These are phyloP conservation scores for Umbilicus rupestris DNA, from an alignment of 164 flowering plant genomes.

Conservation along the genomic window DNA sequence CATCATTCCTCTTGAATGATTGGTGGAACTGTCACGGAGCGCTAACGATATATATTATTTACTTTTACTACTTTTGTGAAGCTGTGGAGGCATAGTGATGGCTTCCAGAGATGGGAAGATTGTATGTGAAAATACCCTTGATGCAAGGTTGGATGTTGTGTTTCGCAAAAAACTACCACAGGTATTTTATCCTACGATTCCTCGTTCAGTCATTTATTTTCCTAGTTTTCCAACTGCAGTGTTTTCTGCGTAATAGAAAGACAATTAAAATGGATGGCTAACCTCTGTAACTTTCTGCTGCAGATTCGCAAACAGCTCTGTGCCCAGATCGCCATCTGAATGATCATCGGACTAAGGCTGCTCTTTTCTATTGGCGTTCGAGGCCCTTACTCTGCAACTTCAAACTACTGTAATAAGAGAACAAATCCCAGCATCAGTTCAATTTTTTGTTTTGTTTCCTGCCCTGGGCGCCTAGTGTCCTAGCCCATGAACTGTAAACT, in stretches of 20 bases:
- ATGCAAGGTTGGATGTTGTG: slow-evolving; percentile 82
- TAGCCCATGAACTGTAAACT: too few species aligned
- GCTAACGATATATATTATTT: too few species aligned
- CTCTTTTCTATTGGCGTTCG: background rate
- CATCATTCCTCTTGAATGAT: too few species aligned
- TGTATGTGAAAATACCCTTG: slow-evolving; percentile 84
- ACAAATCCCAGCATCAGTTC: too few species aligned
- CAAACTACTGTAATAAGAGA: background rate
- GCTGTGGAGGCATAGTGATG: slow-evolving; percentile 69
- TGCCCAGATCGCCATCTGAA: background rate
- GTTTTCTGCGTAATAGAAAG: background rate
- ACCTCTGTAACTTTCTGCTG: background rate
- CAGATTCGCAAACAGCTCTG: slow-evolving; percentile 6
- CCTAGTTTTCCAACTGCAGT: background rate
- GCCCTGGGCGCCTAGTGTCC: too few species aligned
- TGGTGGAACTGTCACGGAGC: too few species aligned
- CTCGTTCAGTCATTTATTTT: background rate
- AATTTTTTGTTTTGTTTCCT: too few species aligned
- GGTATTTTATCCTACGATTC: slow-evolving; percentile 25
- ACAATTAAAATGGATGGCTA: background rate
- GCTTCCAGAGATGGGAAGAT: slow-evolving; percentile 97
- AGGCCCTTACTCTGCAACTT: background rate
- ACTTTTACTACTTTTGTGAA: slow-evolving; percentile 1
- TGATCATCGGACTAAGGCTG: background rate
- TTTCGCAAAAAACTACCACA: slow-evolving; percentile 86